phyloP scores from a whole-genome alignment of 306 rosid species.

The Lupinus albus region DNA sequence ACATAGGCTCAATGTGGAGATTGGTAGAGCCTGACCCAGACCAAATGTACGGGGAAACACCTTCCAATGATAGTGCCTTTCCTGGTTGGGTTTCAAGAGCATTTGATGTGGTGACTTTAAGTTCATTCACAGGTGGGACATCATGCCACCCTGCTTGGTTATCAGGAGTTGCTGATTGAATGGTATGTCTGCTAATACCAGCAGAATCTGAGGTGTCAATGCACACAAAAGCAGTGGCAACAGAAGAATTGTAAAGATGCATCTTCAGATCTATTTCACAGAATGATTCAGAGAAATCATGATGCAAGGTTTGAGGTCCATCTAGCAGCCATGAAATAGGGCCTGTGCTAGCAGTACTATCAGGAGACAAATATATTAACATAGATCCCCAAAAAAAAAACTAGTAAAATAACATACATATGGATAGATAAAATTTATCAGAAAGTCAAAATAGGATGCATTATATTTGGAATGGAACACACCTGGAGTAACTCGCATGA shows the following conservation, averaged over 20 bases:
- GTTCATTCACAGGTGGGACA: slow-evolving; percentile 58
- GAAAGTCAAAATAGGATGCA: slow-evolving; percentile 34
- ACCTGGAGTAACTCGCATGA: slow-evolving; percentile 90
- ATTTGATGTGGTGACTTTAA: slow-evolving; percentile 62
- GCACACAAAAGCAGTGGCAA: slow-evolving; percentile 55
- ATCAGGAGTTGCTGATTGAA: slow-evolving; percentile 48
- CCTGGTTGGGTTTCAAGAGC: slow-evolving; percentile 46
- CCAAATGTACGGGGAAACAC: slow-evolving; percentile 82
- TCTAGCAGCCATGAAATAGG: slow-evolving; percentile 88
- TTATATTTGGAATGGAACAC: slow-evolving; percentile 40
- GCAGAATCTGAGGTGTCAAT: slow-evolving; percentile 59
- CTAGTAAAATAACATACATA: neutral
- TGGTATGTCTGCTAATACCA: slow-evolving; percentile 37
- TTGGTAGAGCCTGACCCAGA: slow-evolving; percentile 81
- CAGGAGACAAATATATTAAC: slow-evolving; percentile 29
- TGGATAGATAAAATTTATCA: slow-evolving; percentile 29
- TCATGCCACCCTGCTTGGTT: slow-evolving; percentile 89
- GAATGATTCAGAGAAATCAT: slow-evolving; percentile 71
- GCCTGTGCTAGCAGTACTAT: slow-evolving; percentile 69
- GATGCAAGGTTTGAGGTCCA: slow-evolving; percentile 74
- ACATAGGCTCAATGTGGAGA: slow-evolving; percentile 62
- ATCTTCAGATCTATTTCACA: slow-evolving; percentile 74
- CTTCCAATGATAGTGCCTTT: slow-evolving; percentile 52
- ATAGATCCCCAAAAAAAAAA: neutral
- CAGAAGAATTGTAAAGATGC: slow-evolving; percentile 75